Evolutionary conservation across 768 basidiomycete species (phyloP).

Genomic region (Psilocybe cubensis): DNA sequence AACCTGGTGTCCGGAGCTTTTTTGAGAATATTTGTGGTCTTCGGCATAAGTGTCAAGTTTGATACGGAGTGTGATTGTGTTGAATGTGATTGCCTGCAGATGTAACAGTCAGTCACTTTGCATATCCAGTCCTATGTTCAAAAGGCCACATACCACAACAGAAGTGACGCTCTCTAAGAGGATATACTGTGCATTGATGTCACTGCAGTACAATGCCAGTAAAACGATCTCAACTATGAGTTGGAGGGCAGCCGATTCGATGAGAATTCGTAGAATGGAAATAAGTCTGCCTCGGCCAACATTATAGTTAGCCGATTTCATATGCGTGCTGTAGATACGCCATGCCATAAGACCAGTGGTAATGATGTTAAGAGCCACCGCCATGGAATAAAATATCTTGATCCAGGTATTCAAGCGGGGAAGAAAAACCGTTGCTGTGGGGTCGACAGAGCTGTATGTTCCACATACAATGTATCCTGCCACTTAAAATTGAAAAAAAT

Average conservation of each 20-base stretch:
- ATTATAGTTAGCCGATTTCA: not conserved
- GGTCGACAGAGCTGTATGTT: conserved; percentile 4
- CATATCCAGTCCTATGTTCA: no score
- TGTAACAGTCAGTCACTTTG: not conserved
- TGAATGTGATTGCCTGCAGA: conserved; percentile 4
- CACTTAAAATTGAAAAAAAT: not conserved
- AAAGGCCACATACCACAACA: conserved; percentile 3
- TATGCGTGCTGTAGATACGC: conserved; percentile 4
- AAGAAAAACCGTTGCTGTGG: not conserved
- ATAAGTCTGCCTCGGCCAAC: not conserved
- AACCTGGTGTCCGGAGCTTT: not conserved
- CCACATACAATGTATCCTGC: conserved; percentile 7
- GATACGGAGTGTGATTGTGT: conserved; percentile 5
- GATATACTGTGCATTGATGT: conserved; percentile 9
- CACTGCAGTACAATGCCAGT: not conserved
- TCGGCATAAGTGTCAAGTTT: not conserved
- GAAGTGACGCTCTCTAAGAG: conserved; percentile 2
- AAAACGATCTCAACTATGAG: conserved; percentile 2
- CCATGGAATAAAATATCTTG: conserved; percentile 7
- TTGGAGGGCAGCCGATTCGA: conserved; percentile 5
- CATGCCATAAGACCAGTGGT: conserved; percentile 7
- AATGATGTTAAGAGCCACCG: conserved; percentile 1
- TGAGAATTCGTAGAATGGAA: conserved; percentile 3
- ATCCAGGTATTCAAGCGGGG: conserved; percentile 1
- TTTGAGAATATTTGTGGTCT: not conserved